Evolutionary conservation across 1,284 basidiomycete genomes (phyloP), one percentile per base, ranked within the genome.

Genomic region (Fomitopsis pinicola): DNA sequence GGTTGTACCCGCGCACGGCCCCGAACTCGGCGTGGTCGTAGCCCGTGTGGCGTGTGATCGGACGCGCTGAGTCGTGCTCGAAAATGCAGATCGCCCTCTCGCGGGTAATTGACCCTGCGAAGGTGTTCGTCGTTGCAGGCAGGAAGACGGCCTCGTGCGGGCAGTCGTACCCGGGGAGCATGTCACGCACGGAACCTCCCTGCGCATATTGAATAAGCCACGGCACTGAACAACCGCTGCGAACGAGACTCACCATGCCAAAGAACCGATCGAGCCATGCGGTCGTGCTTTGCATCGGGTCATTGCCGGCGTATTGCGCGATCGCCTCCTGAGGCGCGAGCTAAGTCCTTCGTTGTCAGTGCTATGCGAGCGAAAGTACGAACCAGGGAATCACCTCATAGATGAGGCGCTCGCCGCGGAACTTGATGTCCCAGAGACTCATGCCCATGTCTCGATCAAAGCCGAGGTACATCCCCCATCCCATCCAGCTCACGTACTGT

Each of bases 391-490:
- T 17, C 28, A 82, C 81, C 73, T 90, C 84, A 65, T 89, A 89
- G 46, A 89, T 78, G 57, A 91, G 80, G 14, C 85, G 73, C 66
- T 88, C 84, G 26, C 79, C 80, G 45, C 79, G 74, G 75, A 89
- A 87, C 12, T 80, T 77, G 60, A 90, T 78, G 68, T 90, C 83
- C 84, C 84, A 90, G 12, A 90, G 72, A 59, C 80, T 82, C 61
- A 90, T 63, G 12, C 88, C 85, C 83, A 88, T 87, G 67, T 87
- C 87, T 42, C 86, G 72, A 58, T 85, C 82, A 67, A 89, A 89
- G 58, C 82, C 80, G 30, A 87, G 74, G 66, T 84, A 88, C 71
- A 87, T 67, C 0, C 80, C 77, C 83, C 83, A 87, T 2, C 80
- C 83, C 82, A 87, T 84, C 86, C 86, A 89, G 56, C 77, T 83